Conservation (phyloP, 805 yeast genomes). For the Metschnikowia sp. region DNA sequence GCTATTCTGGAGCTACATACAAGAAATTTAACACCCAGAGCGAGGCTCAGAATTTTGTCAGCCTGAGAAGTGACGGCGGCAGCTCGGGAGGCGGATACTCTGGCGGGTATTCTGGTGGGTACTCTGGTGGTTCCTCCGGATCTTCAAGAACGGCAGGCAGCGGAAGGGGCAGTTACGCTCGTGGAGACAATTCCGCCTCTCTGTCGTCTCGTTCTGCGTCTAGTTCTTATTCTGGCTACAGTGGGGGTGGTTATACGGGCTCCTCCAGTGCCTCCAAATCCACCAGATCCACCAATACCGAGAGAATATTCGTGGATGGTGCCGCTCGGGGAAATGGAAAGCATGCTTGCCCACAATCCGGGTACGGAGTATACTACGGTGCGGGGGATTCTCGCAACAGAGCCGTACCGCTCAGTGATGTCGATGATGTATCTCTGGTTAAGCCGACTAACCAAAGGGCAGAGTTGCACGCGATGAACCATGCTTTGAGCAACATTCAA, state of each 20-base stretch:
- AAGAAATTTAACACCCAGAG: slow-evolving; percentile 48
- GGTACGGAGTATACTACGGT: slow-evolving; percentile 77
- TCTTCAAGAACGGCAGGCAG: not conserved
- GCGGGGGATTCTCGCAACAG: slow-evolving; percentile 49
- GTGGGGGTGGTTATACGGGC: not conserved
- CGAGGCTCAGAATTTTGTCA: slow-evolving; percentile 50
- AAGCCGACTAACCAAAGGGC: slow-evolving; percentile 76
- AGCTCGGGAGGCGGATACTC: slow-evolving; percentile 1
- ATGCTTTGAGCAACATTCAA: slow-evolving; percentile 50
- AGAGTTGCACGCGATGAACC: slow-evolving; percentile 64
- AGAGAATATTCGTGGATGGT: slow-evolving; percentile 70
- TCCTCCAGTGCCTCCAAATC: not conserved
- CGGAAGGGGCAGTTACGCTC: slow-evolving; percentile 1
- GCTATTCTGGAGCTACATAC: slow-evolving; percentile 53
- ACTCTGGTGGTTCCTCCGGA: not conserved
- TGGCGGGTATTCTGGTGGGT: slow-evolving; percentile 1
- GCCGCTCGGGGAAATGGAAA: slow-evolving; percentile 63
- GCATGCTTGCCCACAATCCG: slow-evolving; percentile 39
- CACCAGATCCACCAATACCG: not conserved
- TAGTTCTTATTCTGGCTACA: not conserved
- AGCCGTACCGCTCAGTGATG: slow-evolving; percentile 47
- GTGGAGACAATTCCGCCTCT: not conserved
- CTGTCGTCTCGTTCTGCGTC: not conserved
- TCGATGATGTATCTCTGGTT: slow-evolving; percentile 17
- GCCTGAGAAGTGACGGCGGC: slow-evolving; percentile 1